These are phyloP conservation scores for Talaromyces sp. DNA, from an alignment of 2,329 filamentous ascomycete species.

Conservation along the genomic window DNA sequence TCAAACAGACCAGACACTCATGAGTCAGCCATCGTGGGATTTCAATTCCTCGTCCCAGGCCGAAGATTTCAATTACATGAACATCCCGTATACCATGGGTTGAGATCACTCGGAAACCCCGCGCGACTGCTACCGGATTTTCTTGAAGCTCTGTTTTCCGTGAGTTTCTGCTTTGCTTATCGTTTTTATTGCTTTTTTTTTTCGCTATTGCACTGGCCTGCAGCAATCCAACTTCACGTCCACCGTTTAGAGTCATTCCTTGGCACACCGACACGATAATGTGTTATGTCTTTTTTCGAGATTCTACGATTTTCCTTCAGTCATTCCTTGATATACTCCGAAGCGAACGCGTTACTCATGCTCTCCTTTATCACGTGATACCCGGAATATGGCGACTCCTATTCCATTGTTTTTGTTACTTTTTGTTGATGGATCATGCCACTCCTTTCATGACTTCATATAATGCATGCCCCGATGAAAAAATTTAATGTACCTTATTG, in stretches of 20 bases:
- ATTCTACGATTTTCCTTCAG: constrained; percentile 26
- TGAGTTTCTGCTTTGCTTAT: constrained; percentile 10
- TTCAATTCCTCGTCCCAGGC: constrained; percentile 25
- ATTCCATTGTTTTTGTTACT: constrained; percentile 13
- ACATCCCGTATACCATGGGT: constrained; percentile 29
- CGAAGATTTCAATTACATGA: constrained; percentile 30
- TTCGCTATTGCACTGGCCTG: constrained; percentile 16
- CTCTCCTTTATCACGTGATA: constrained; percentile 20
- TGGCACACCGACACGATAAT: constrained; percentile 14
- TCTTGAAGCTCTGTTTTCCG: not conserved
- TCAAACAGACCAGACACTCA: constrained; percentile 30
- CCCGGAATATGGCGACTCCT: constrained; percentile 12
- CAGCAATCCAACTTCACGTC: constrained; percentile 18
- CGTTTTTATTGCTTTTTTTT: constrained; percentile 7
- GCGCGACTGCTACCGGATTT: not conserved
- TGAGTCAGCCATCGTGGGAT: constrained; percentile 35
- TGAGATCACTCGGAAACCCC: constrained; percentile 18
- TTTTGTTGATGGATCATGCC: constrained; percentile 20
- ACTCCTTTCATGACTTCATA: constrained; percentile 18
- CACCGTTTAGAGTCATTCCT: constrained; percentile 18
- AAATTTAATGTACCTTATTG: not conserved
- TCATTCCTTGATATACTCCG: constrained; percentile 25
- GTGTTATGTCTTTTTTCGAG: constrained; percentile 13
- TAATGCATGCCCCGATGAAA: constrained; percentile 17
- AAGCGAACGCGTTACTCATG: constrained; percentile 23